Percentiles rank a stretch among this genome's conserved stretches.
Conservation (phyloP, 106 monocot species). For the Dactylorhiza incarnata region DNA sequence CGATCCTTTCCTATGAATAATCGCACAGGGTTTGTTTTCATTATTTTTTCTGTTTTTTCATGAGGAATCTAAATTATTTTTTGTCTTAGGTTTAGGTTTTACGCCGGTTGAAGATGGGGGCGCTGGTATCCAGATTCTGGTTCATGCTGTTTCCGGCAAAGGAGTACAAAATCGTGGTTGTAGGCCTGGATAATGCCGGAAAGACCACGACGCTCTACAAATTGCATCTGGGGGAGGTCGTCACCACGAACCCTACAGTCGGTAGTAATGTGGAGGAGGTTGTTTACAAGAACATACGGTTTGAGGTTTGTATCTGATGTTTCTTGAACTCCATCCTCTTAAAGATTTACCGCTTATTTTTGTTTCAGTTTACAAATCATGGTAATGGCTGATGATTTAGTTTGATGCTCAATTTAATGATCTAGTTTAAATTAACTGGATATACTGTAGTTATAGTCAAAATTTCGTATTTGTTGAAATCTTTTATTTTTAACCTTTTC, state of each 20-base stretch:
- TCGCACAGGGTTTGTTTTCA: not conserved
- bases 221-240: slow-evolving; percentile 61
- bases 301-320: slow-evolving; percentile 30
- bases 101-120: slow-evolving; percentile 32
- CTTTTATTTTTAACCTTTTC: not conserved
- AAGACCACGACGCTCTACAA: slow-evolving; percentile 73
- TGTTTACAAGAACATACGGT: slow-evolving; percentile 63
- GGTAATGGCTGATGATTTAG: not conserved
- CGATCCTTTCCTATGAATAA: not conserved
- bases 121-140: slow-evolving; percentile 55
- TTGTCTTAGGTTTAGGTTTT: not conserved
- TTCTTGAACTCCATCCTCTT: not conserved
- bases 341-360: not conserved
- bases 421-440: not conserved
- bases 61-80: not conserved
- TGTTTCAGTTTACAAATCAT: not conserved
- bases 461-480: not conserved
- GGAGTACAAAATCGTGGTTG: slow-evolving; percentile 75
- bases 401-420: not conserved
- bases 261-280: slow-evolving; percentile 77
- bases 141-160: slow-evolving; percentile 63
- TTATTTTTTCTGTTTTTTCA: not conserved
- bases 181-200: slow-evolving; percentile 61
- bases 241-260: slow-evolving; percentile 60
- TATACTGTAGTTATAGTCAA: not conserved